Conservation (phyloP, 129 eudicot species). For the Centella asiatica region DNA sequence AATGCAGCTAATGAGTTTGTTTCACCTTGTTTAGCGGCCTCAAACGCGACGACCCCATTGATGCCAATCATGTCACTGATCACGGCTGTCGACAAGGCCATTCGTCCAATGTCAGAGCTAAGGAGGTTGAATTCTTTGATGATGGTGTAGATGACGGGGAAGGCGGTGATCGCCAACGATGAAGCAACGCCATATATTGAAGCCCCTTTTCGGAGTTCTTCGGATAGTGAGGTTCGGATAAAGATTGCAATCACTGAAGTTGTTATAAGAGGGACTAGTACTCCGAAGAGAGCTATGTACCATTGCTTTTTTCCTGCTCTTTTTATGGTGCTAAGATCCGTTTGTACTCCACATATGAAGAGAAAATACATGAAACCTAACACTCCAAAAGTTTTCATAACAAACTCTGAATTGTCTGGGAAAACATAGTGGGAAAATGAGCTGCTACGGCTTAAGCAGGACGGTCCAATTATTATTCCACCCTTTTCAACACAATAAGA, state of each 20-base stretch:
- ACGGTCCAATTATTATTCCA: slow-evolving; percentile 78
- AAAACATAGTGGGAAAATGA: slow-evolving; percentile 37
- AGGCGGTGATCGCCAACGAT: slow-evolving; percentile 54
- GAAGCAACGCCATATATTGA: slow-evolving; percentile 61
- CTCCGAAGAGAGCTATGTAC: slow-evolving; percentile 48
- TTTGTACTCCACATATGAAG: slow-evolving; percentile 67
- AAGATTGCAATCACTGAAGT: slow-evolving; percentile 22
- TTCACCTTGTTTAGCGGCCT: slow-evolving; percentile 72
- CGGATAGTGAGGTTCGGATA: slow-evolving; percentile 23
- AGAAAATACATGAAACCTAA: slow-evolving; percentile 74
- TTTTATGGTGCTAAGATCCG: slow-evolving; percentile 39
- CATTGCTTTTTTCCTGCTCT: slow-evolving; percentile 58
- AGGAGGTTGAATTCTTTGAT: slow-evolving; percentile 67
- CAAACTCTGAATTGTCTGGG: slow-evolving; percentile 45
- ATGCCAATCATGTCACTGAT: slow-evolving; percentile 65
- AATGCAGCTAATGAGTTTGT: slow-evolving; percentile 34
- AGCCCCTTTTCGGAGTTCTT: slow-evolving; percentile 27
- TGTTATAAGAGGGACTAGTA: slow-evolving; percentile 31
- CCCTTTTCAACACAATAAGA: slow-evolving; percentile 36
- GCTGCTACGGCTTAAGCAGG: slow-evolving; percentile 43
- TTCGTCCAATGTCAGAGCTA: slow-evolving; percentile 77
- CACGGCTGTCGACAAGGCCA: slow-evolving; percentile 52
- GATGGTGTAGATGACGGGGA: slow-evolving; percentile 67
- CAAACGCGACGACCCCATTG: slow-evolving; percentile 38
- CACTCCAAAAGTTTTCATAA: slow-evolving; percentile 52